Base-by-base conservation (phyloP, 768 basidiomycete species). In the Macrolepiota dolichaula region DNA sequence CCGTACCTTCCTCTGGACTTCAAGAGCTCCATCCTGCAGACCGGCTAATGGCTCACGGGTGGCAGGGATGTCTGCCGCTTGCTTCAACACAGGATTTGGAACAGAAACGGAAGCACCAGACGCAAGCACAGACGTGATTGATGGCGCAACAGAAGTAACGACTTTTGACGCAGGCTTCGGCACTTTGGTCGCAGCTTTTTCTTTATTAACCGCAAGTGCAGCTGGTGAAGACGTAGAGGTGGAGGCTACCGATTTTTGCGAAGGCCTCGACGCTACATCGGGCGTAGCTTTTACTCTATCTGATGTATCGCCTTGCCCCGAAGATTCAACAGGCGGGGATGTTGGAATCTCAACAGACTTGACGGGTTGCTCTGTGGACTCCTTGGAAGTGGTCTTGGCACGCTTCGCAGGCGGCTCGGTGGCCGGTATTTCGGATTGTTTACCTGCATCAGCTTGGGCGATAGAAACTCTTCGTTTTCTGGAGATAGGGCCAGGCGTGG, bases 381-480 rank as follows among this genome's bases (percentile, higher is more conserved):
- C 29, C n/a, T n/a, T n/a, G n/a, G n/a, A n/a, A n/a, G n/a, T n/a
- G n/a, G n/a, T n/a, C n/a, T n/a, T n/a, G n/a, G n/a, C n/a, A n/a
- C n/a, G n/a, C n/a, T n/a, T n/a, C n/a, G n/a, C 22, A 24, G 59
- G 46, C 22, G 59, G 59, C 13, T 36, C 59, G 19, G 25, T 32
- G n/a, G 22, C 37, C 19, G 22, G 35, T 24, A 9, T 29, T 17
- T 55, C 37, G 6, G 51, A 22, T 9, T 52, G 17, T 46, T 61
- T 47, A 17, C 27, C 37, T 22, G 25, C 46, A 5, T 25, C 58
- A 29, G 50, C n/a, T 19, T 46, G 55, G 12, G 37, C 22, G 32
- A 54, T 38, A 3, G 63, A 55, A 11, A 55, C 58, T 49, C 24
- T 58, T 36, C 64, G 64, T 57, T 64, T 64, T 25, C 44, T 59